phyloP scores from a whole-genome alignment of 164 flowering plant genomes.

The Euptelea pleiosperma region DNA sequence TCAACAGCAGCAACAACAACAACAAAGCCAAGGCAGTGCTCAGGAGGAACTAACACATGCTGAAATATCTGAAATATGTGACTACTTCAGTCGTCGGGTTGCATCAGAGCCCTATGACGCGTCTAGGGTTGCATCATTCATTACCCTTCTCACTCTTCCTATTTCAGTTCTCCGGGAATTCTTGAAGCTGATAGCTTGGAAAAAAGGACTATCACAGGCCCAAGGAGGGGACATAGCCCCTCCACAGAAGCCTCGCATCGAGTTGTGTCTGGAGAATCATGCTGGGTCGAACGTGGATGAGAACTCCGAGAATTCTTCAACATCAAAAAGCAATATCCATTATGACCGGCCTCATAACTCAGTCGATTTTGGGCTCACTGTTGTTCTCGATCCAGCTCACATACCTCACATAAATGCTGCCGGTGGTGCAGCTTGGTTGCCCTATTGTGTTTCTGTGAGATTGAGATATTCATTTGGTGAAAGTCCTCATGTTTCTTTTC shows the following conservation, averaged over 20 bases:
- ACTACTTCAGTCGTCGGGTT: slow-evolving; percentile 96
- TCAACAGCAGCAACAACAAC: slow-evolving; percentile 80
- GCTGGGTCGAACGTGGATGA: slow-evolving; percentile 47
- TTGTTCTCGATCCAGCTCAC: slow-evolving; percentile 87
- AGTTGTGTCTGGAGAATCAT: slow-evolving; percentile 91
- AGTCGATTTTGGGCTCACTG: slow-evolving; percentile 88
- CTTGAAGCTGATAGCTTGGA: slow-evolving; percentile 95
- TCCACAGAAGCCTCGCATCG: slow-evolving; percentile 79
- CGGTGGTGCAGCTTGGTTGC: slow-evolving; percentile 99
- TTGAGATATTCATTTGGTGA: slow-evolving; percentile 86
- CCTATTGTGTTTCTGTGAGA: slow-evolving; percentile 91
- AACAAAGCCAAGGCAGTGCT: slow-evolving; percentile 44
- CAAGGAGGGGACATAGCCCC: slow-evolving; percentile 79
- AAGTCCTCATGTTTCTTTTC: slow-evolving; percentile 56
- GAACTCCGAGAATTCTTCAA: slow-evolving; percentile 40
- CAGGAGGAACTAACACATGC: slow-evolving; percentile 79
- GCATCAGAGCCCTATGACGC: slow-evolving; percentile 99
- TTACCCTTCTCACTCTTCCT: slow-evolving; percentile 92
- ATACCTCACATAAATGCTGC: slow-evolving; percentile 90
- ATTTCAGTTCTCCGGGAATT: slow-evolving; percentile 90
- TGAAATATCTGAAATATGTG: slow-evolving; percentile 91
- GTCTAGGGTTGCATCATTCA: slow-evolving; percentile 98
- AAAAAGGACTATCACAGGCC: slow-evolving; percentile 72
- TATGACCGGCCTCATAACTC: slow-evolving; percentile 74
- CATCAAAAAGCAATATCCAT: slow-evolving; percentile 84